Percentiles rank a stretch among this genome's conserved stretches.
phyloP scores from a whole-genome alignment of 1,139 yeast species.

The Hyphopichia wangnamkhiaoensis region DNA sequence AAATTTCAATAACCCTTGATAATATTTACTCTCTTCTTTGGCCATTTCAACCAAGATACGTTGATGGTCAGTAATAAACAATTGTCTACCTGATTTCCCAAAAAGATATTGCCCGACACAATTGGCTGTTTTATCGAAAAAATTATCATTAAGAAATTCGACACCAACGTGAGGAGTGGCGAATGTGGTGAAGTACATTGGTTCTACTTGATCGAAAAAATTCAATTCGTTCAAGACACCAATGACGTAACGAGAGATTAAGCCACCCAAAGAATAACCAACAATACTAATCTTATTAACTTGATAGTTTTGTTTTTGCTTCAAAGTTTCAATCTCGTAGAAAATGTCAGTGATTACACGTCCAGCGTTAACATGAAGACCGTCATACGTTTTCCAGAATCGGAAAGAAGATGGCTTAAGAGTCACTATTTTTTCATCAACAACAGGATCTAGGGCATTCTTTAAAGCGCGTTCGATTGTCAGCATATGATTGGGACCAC shows the following conservation, averaged over 20 bases:
- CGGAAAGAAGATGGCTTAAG: slow-evolving; percentile 72
- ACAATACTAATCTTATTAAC: slow-evolving; percentile 44
- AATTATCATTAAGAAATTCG: slow-evolving; percentile 43
- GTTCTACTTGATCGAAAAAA: slow-evolving; percentile 61
- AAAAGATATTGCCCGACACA: slow-evolving; percentile 60
- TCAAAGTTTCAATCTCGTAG: slow-evolving; percentile 53
- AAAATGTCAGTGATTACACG: slow-evolving; percentile 66
- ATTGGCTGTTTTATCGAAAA: slow-evolving; percentile 52
- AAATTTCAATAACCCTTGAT: slow-evolving; percentile 58
- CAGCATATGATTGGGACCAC: slow-evolving; percentile 72
- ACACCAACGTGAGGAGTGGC: slow-evolving; percentile 93
- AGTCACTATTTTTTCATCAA: slow-evolving; percentile 49
- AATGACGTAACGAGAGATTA: slow-evolving; percentile 59
- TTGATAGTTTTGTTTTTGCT: slow-evolving; percentile 33
- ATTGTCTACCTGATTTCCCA: slow-evolving; percentile 74
- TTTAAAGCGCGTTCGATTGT: slow-evolving; percentile 57
- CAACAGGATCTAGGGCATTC: slow-evolving; percentile 32
- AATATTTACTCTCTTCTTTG: slow-evolving; percentile 51
- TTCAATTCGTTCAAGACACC: slow-evolving; percentile 61
- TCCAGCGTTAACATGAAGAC: slow-evolving; percentile 70
- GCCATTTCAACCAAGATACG: slow-evolving; percentile 55
- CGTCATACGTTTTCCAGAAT: slow-evolving; percentile 82
- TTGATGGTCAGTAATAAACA: slow-evolving; percentile 56
- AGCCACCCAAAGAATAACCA: slow-evolving; percentile 49
- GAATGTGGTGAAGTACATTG: slow-evolving; percentile 71